Evolutionary conservation across 1,284 basidiomycete species (phyloP), one percentile per base, ranked within the genome.

Genomic region (Sphaerobolus stellatus): DNA sequence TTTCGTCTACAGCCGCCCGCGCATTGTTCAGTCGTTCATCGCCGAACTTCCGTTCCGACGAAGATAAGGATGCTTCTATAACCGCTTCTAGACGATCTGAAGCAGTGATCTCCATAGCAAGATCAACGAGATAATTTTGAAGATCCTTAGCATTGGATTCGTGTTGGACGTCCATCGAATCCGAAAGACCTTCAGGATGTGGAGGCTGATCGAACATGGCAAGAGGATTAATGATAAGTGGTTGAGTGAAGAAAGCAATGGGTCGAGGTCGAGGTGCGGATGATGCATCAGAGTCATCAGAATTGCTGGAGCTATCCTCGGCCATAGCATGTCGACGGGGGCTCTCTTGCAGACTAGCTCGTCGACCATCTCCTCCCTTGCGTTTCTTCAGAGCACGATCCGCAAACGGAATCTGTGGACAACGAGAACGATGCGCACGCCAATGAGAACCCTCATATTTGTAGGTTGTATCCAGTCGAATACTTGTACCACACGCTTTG

Each of bases 371-470:
- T 24, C n/a, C 11, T 44, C 2, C 30, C 11, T 29, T 48, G 6
- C 46, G 46, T 18, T 52, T 52, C 36, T 54, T 54, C 14, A 47
- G 11, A 4, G 16, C 13, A 18, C 53, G 45, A 2, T 48, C 47
- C 9, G 48, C 46, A 22, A 54, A 48, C 33, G 53, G 53, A 18
- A 54, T 54, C 4, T 25, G 34, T 16, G 47, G 25, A 49, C 53
- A 54, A 27, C 53, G 53, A 16, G 53, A 20, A 4, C 47, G 30
- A 31, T 54, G 53, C 16, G 53, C 53, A 8, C 53, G 46, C 53
- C 53, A 54, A 44, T 54, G 53, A 13, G 53, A 54, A 20, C 47
- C 53, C 22, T 54, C 53, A 44, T 44, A 54, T 45, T 54, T 54
- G 31, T 54, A 54, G 18, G 53, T 54, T 36, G 53, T 54, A 38